Conservation (phyloP, 1,284 basidiomycete species). For the Pyrrhoderma noxium region DNA sequence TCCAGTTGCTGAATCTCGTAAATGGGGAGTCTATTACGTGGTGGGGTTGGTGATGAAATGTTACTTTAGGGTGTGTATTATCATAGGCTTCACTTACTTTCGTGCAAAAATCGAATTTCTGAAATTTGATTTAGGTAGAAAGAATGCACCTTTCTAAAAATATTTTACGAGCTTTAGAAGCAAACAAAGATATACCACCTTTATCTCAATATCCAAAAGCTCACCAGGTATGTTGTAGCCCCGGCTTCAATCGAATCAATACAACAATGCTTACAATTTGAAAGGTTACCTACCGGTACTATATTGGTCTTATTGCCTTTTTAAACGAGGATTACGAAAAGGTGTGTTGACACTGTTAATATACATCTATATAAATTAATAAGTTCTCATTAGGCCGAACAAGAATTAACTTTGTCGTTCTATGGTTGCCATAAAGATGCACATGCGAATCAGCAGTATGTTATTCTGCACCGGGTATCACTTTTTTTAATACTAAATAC, state of each 20-base stretch:
- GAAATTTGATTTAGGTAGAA: constrained; percentile 53
- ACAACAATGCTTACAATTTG: not conserved
- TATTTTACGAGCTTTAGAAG: constrained; percentile 82
- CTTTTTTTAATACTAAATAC: not conserved
- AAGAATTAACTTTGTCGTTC: constrained; percentile 77
- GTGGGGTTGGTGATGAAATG: constrained; percentile 88
- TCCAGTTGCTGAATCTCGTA: constrained; percentile 69
- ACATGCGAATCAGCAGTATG: constrained; percentile 75
- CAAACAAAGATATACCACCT: constrained; percentile 79
- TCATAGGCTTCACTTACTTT: too few species aligned
- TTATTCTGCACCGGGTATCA: constrained; percentile 10
- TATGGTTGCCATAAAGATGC: constrained; percentile 68
- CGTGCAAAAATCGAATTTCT: not conserved
- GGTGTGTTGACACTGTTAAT: constrained; percentile 30
- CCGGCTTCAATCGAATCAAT: not conserved
- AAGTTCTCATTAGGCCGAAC: constrained; percentile 53
- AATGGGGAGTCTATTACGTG: constrained; percentile 94
- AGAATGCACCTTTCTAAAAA: constrained; percentile 89
- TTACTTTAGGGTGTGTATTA: constrained; percentile 75
- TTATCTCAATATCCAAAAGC: constrained; percentile 70
- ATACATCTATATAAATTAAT: not conserved
- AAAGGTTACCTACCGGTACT: constrained; percentile 87
- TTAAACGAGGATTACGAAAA: constrained; percentile 86
- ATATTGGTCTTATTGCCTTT: constrained; percentile 90
- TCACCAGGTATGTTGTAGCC: constrained; percentile 62